Evolutionary conservation across 2,329 filamentous ascomycete species (phyloP).

Genomic region (Aspergillus sp.): DNA sequence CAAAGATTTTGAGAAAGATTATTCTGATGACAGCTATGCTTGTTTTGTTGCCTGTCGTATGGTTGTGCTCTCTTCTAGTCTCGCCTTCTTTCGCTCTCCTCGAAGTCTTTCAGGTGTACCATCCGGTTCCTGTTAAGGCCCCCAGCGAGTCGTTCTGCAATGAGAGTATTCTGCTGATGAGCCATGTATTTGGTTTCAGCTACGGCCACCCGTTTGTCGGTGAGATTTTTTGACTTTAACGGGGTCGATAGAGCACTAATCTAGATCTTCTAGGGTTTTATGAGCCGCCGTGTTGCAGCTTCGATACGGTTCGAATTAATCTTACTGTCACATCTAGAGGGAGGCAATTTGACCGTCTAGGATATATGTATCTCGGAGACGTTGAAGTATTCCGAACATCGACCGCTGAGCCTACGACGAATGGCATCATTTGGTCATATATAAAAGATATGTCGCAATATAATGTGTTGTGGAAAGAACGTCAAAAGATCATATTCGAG

Average conservation of each 20-base stretch:
- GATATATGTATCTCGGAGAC: constrained; percentile 72
- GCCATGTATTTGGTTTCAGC: constrained; percentile 68
- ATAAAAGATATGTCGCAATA: constrained; percentile 77
- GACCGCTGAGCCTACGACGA: constrained; percentile 71
- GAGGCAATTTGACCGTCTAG: constrained; percentile 74
- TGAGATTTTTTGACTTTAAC: constrained; percentile 37
- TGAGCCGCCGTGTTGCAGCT: constrained; percentile 65
- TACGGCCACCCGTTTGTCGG: constrained; percentile 74
- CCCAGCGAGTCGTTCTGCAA: constrained; percentile 21
- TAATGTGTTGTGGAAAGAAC: constrained; percentile 64
- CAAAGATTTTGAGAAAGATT: background rate
- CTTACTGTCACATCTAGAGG: constrained; percentile 71
- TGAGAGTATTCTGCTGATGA: constrained; percentile 60
- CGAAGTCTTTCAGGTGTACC: constrained; percentile 68
- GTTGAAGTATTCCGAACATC: constrained; percentile 81
- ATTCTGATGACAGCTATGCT: background rate
- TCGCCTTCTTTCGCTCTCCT: constrained; percentile 35
- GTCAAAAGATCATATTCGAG: constrained; percentile 77
- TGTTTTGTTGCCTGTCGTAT: background rate
- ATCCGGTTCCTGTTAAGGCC: constrained; percentile 59
- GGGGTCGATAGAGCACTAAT: background rate
- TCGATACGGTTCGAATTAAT: constrained; percentile 74
- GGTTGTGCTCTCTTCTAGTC: constrained; percentile 1
- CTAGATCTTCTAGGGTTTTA: constrained; percentile 51
- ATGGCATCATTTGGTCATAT: constrained; percentile 74